Evolutionary conservation across 768 basidiomycete genomes (phyloP).

Genomic region (Boletus rubroflammeus): DNA sequence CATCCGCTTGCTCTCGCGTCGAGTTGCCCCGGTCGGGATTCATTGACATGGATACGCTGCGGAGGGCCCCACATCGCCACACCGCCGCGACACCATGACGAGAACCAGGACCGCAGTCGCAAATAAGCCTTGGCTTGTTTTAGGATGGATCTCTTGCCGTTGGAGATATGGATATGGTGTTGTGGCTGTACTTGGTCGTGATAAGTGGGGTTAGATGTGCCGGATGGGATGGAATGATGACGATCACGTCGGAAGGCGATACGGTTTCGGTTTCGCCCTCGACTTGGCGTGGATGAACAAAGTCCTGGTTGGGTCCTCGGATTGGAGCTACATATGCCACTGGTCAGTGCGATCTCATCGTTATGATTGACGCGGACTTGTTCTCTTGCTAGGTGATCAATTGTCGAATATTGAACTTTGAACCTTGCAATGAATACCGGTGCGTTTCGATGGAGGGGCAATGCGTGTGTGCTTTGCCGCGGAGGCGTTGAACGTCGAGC

Average conservation of each 20-base stretch:
- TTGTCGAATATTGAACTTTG: neutral
- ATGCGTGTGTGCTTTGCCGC: neutral
- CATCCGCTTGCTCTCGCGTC: neutral
- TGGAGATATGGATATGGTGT: conserved; percentile 3
- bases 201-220: neutral
- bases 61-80: neutral
- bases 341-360: neutral
- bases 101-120: conserved; percentile 15
- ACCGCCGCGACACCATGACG: neutral
- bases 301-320: neutral
- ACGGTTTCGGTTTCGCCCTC: neutral
- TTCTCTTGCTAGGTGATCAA: neutral
- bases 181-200: neutral
- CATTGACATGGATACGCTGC: neutral
- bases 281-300: neutral
- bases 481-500: neutral
- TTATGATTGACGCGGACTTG: neutral
- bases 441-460: neutral
- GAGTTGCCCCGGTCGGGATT: neutral
- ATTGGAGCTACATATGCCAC: neutral
- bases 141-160: neutral
- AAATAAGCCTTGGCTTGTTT: neutral
- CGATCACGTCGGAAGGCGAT: conserved; percentile 13
- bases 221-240: neutral
- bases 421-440: neutral